A percentile compares a stretch with the other conserved stretches of the same genome.
Evolutionary conservation across 306 rosid species (phyloP).

Genomic region (Vicia villosa): DNA sequence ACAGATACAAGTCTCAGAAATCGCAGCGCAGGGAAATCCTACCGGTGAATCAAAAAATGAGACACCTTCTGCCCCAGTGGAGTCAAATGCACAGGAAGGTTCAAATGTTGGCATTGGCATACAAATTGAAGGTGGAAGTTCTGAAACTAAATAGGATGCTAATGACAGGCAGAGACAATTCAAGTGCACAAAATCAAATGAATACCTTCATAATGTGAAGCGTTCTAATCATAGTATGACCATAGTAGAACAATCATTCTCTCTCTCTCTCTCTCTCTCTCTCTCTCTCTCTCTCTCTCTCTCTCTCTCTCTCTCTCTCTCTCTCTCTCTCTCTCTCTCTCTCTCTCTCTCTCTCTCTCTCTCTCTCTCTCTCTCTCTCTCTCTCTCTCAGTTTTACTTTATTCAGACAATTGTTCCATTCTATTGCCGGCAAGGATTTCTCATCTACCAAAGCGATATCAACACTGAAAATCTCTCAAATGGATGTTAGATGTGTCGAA

Average conservation of each 20-base stretch:
- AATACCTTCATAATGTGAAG: constrained; percentile 25
- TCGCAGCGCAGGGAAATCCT: constrained; percentile 12
- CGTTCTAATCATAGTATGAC: constrained; percentile 21
- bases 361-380: too few species aligned
- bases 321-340: too few species aligned
- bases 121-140: constrained; percentile 36
- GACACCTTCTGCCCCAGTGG: constrained; percentile 1
- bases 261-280: too few species aligned
- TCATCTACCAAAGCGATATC: not conserved
- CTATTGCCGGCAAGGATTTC: constrained; percentile 13
- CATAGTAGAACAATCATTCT: not conserved
- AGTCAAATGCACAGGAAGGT: constrained; percentile 23
- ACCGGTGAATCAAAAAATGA: constrained; percentile 25
- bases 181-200: constrained; percentile 33
- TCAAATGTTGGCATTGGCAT: constrained; percentile 11
- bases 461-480: constrained; percentile 12
- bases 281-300: too few species aligned
- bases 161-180: constrained; percentile 5
- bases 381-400: not conserved
- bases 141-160: constrained; percentile 30
- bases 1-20: constrained; percentile 26
- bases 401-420: not conserved
- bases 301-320: too few species aligned
- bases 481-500: constrained; percentile 16
- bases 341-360: too few species aligned